Evolutionary conservation across 208 protist genomes (phyloP).

Genomic region (Spironucleus salmonicida): DNA sequence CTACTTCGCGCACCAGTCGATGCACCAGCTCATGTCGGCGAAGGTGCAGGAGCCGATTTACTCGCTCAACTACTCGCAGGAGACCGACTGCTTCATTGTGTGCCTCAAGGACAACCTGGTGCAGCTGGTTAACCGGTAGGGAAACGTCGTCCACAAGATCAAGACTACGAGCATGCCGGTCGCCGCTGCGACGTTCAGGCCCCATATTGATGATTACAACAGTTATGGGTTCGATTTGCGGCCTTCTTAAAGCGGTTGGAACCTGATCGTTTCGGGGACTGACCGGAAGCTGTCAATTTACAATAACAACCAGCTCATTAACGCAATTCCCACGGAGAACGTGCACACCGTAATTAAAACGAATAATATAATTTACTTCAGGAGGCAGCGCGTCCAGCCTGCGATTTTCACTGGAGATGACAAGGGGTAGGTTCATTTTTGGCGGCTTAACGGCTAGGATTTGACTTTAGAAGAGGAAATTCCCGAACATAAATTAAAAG

Average conservation of each 20-base stretch:
- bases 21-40: not conserved
- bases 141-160: not conserved
- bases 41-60: not conserved
- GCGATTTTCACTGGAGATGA: slow-evolving; percentile 28
- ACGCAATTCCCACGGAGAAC: slow-evolving; percentile 8
- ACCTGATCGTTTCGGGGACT: not conserved
- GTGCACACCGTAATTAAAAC: slow-evolving; percentile 7
- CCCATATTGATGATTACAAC: not conserved
- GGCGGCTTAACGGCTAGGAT: not conserved
- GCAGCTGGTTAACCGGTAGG: not conserved
- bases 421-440: slow-evolving; percentile 7
- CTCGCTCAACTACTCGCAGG: not conserved
- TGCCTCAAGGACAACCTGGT: not conserved
- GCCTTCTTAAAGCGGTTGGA: not conserved
- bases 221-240: not conserved
- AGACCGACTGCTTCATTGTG: not conserved
- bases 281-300: slow-evolving; percentile 7
- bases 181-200: not conserved
- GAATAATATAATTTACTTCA: not conserved
- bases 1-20: not conserved
- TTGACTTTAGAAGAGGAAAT: not conserved
- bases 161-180: not conserved
- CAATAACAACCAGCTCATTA: not conserved
- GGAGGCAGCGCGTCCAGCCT: not conserved
- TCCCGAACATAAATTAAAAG: not conserved